Percentiles rank a stretch among this genome's conserved stretches.
phyloP scores from a whole-genome alignment of 768 basidiomycete genomes.

The Pluteus cervinus region DNA sequence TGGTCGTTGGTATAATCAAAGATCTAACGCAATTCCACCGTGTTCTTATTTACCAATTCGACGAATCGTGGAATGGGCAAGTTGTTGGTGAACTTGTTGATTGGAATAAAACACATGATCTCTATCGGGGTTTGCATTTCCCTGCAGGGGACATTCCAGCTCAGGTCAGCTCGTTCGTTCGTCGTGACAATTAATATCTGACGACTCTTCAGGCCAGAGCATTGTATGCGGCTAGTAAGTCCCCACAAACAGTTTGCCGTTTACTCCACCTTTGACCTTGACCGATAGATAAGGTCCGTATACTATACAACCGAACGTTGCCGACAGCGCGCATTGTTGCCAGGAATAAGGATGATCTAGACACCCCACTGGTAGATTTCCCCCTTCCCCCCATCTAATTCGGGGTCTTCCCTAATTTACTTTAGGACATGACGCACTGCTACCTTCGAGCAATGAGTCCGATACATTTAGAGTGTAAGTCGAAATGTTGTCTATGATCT shows the following conservation, averaged over 20 bases:
- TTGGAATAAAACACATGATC: constrained; percentile 65
- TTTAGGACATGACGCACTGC: constrained; percentile 76
- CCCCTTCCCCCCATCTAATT: not conserved
- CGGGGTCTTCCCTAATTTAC: not conserved
- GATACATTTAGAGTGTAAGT: constrained; percentile 72
- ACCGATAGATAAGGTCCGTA: constrained; percentile 60
- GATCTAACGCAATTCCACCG: constrained; percentile 81
- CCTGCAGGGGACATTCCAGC: constrained; percentile 66
- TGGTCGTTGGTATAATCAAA: constrained; percentile 65
- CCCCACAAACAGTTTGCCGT: not conserved
- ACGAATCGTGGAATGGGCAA: constrained; percentile 74
- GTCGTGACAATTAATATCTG: not conserved
- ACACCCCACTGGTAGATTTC: constrained; percentile 50
- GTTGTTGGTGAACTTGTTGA: constrained; percentile 78
- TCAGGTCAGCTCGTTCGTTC: constrained; percentile 36
- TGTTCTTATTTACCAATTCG: constrained; percentile 78
- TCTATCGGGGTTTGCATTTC: constrained; percentile 69
- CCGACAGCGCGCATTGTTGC: constrained; percentile 70
- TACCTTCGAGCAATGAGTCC: constrained; percentile 86
- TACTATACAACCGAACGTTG: constrained; percentile 70
- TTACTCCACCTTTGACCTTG: not conserved
- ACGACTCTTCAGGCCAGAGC: constrained; percentile 45
- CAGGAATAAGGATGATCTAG: constrained; percentile 54
- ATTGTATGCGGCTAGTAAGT: constrained; percentile 61
- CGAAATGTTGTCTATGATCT: not conserved